Base-by-base conservation (phyloP, 2,329 filamentous ascomycete genomes). In the Aphanoascus verrucosus region DNA sequence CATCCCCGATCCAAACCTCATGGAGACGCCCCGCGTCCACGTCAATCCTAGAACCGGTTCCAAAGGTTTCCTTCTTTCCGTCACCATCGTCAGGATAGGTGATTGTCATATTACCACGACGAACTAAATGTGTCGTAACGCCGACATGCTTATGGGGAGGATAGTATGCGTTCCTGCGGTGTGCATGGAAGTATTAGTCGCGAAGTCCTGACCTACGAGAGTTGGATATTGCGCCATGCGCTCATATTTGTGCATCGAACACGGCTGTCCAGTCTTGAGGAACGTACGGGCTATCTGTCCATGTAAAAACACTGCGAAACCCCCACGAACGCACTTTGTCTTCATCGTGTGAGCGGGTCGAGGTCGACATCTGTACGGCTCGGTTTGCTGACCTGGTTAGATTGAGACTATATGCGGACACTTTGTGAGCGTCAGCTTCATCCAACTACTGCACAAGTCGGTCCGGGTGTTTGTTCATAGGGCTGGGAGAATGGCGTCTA, bases 271-370 rank as follows among this genome's bases (percentile, higher is more conserved):
- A 31, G 44, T 6, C 19, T 40, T n/a, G 35, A 41, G 15, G 15
- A 9, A 50, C 54, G 64, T 49, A 53, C 50, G 48, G 42, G 48
- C 74, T 67, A 64, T 83, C 80, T 1, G 73, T 74, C 79, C 79
- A 83, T 3, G 79, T 82, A 60, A 82, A 83, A 59, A 82, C 77
- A 59, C 77, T 74, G 8, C 59, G 57, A 64, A 82, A 83, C 1
- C 80, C 80, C 79, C 79, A 82, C 7, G 72, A 71, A 37, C 71
- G 69, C 7, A 83, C 80, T 56, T 78, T 66, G 37, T 64, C 62
- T 63, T 82, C 79, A 52, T 77, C 76, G 34, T 80, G 73, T 52
- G 62, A 57, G 47, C 67, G 67, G 31, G 28, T 35, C 4, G 49
- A 34, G 5, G 20, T 31, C n/a, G 31, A n/a, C 49, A 52, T 52